Conservation (phyloP, 2,329 filamentous ascomycete species). For the Alternaria burnsii region DNA sequence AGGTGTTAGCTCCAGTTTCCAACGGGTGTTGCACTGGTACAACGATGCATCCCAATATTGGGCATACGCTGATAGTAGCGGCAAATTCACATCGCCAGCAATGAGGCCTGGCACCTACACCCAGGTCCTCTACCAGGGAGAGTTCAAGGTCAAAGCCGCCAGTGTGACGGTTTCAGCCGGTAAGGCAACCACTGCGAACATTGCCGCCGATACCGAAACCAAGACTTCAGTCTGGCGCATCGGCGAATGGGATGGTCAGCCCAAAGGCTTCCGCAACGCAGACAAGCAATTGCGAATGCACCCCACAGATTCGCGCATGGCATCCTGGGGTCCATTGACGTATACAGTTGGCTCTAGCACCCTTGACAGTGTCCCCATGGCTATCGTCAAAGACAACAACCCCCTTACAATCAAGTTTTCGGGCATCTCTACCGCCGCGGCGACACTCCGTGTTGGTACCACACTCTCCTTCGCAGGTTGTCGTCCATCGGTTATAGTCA, state of each 20-base stretch:
- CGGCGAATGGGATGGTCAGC: conserved; percentile 70
- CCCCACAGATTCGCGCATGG: conserved; percentile 71
- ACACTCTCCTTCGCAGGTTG: conserved; percentile 69
- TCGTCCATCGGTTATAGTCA: conserved; percentile 66
- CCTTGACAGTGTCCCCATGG: conserved; percentile 69
- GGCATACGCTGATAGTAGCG: conserved; percentile 63
- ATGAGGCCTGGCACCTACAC: conserved; percentile 75
- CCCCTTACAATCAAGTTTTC: conserved; percentile 69
- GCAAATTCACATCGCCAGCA: conserved; percentile 68
- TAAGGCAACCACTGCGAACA: conserved; percentile 58
- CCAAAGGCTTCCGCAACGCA: conserved; percentile 69
- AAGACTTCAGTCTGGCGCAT: conserved; percentile 69
- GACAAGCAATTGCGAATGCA: conserved; percentile 74
- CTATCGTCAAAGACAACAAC: conserved; percentile 69
- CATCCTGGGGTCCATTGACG: conserved; percentile 66
- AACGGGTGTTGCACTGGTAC: conserved; percentile 71
- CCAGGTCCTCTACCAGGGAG: conserved; percentile 70
- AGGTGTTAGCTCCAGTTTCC: conserved; percentile 61
- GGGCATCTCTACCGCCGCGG: conserved; percentile 59
- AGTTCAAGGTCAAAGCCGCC: conserved; percentile 63
- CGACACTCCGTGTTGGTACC: conserved; percentile 71
- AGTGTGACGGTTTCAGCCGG: conserved; percentile 60
- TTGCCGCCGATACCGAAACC: conserved; percentile 59
- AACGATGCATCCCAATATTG: conserved; percentile 72
- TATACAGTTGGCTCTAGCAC: conserved; percentile 68